Evolutionary conservation across 2,329 filamentous ascomycete species (phyloP), one percentile per base, ranked within the genome.

Genomic region (Alternaria atra): DNA sequence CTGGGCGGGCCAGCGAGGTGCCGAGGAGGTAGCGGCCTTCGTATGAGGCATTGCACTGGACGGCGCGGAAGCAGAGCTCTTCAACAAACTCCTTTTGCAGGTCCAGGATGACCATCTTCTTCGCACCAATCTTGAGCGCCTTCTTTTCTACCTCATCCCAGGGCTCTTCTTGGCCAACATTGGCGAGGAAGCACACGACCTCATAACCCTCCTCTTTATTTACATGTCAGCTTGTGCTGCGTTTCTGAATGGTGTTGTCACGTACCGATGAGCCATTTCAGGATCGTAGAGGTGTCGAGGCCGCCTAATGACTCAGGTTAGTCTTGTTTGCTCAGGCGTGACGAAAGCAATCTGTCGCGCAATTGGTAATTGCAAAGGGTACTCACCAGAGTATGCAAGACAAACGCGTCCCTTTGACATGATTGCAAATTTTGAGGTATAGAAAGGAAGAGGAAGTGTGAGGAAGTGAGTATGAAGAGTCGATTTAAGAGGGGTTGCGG

Each of bases 1-100:
- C 86, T 42, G 90, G 90, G 58, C 89, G 87, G 65, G 90, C 90
- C 61, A 92, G 84, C 43, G 83, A 84, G 55, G 87, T 90, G 62
- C 87, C 86, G 60, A 79, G 76, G n/a, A 78, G 72, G 65, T 77
- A 78, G 47, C 74, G 73, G 74, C 89, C 89, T 83, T 93, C 80
- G 75, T 83, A 82, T 53, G 78, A 76, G 65, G 84, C 84, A 70
- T 86, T 87, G 81, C 88, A 92, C 80, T 92, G 90, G 65, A 95
- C 87, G 63, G 92, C 91, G 53, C 87, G 89, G 86, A 90, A 94
- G 84, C 90, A 90, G 44, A 95, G 85, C 82, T 94, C 87, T 71
- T 93, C 90, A 68, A 95, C 87, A 73, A 95, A 94, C 80, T 92
- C 90, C 70, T 84, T 84, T 72, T 88, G 87, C 55, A 94, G 84